phyloP scores from a whole-genome alignment of 2,329 filamentous ascomycete genomes.

The Dendrostoma leiphaemia region DNA sequence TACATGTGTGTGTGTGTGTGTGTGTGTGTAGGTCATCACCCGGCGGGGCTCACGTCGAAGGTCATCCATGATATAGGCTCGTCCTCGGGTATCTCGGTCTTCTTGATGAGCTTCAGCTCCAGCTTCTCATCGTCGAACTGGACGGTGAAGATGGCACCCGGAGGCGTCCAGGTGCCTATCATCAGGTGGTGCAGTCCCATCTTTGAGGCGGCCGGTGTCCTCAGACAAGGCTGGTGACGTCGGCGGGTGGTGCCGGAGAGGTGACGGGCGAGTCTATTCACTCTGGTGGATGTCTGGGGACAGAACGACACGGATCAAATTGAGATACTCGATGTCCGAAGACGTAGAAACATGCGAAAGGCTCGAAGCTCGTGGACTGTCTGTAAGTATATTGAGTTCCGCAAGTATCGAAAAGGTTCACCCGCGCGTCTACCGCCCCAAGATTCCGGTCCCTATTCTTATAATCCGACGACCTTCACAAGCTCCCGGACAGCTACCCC shows the following conservation, averaged over 20 bases:
- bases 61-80: slow-evolving; percentile 95
- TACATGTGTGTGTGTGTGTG: not conserved
- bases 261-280: slow-evolving; percentile 8
- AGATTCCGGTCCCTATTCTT: not conserved
- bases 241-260: slow-evolving; percentile 20
- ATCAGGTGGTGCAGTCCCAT: slow-evolving; percentile 86
- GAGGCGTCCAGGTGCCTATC: slow-evolving; percentile 88
- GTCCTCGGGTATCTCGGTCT: slow-evolving; percentile 75
- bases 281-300: not conserved
- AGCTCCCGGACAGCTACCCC: slow-evolving; percentile 1
- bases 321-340: too few relatives aligned
- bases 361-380: too few relatives aligned
- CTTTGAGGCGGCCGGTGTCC: too few relatives aligned
- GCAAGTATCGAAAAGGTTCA: too few relatives aligned
- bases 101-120: slow-evolving; percentile 72
- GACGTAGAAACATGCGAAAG: too few relatives aligned
- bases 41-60: slow-evolving; percentile 66
- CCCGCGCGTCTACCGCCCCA: too few relatives aligned
- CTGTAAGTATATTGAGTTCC: too few relatives aligned
- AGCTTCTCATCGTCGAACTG: slow-evolving; percentile 81
- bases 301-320: too few relatives aligned
- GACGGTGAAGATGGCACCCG: slow-evolving; percentile 86
- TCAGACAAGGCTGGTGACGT: too few relatives aligned
- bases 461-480: not conserved
- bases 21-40: too few relatives aligned